Evolutionary conservation across 73 alveolate genomes (phyloP).

Genomic region (Paramecium pentaurelia): DNA sequence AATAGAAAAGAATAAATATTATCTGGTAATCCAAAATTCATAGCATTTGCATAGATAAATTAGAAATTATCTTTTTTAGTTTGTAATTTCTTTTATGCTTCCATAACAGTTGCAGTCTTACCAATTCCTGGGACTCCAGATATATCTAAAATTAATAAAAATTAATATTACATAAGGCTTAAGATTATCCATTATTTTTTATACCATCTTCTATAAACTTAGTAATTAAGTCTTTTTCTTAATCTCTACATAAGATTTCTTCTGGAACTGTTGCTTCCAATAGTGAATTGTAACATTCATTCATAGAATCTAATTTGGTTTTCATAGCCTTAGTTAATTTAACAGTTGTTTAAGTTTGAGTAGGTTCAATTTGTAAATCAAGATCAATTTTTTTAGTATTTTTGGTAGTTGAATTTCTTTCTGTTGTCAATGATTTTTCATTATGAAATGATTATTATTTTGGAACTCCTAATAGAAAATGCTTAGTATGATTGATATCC

Average conservation of each 20-base stretch:
- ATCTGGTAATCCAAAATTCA: conserved; percentile 62
- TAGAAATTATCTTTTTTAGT: conserved; percentile 17
- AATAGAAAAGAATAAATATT: conserved; percentile 46
- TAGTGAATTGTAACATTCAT: background rate
- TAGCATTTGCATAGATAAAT: conserved; percentile 59
- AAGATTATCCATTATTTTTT: conserved; percentile 54
- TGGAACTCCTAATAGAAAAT: background rate
- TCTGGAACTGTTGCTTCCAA: conserved; percentile 66
- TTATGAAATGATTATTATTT: background rate
- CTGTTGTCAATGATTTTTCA: background rate
- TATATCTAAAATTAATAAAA: conserved; percentile 34
- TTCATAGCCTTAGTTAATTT: background rate
- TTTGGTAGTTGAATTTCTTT: background rate
- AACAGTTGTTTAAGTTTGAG: background rate
- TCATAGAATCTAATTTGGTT: background rate
- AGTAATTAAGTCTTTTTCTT: conserved; percentile 66
- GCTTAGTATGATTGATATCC: background rate
- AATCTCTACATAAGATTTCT: conserved; percentile 80
- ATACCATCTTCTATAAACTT: conserved; percentile 69
- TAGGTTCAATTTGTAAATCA: background rate
- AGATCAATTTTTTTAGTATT: background rate
- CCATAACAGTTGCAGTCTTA: conserved; percentile 68
- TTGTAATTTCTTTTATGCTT: conserved; percentile 33
- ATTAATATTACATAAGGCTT: conserved; percentile 57
- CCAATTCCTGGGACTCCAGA: conserved; percentile 81